Evolutionary conservation across 805 yeast genomes (phyloP).

Genomic region (Cyberlindnera misumaiensis): DNA sequence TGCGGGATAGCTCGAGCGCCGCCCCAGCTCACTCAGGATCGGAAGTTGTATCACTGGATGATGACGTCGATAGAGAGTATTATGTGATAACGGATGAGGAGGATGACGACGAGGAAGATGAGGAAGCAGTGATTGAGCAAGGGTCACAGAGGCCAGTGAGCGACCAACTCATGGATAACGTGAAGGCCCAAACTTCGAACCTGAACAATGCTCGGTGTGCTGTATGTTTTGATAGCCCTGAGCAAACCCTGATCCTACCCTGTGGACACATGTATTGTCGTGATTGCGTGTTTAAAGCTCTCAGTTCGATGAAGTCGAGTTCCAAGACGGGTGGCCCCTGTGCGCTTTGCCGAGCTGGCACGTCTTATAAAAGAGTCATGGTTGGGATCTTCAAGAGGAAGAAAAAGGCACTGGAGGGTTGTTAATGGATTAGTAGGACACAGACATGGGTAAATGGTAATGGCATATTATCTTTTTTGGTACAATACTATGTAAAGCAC

Average conservation of each 20-base stretch:
- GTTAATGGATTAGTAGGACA: neutral
- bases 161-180: conserved; percentile 23
- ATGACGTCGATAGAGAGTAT: conserved; percentile 13
- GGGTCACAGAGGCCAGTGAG: conserved; percentile 27
- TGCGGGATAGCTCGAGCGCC: too few relatives aligned
- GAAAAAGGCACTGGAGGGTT: conserved; percentile 11
- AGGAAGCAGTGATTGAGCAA: conserved; percentile 1
- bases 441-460: neutral
- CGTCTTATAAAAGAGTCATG: conserved; percentile 25
- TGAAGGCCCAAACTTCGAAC: conserved; percentile 9
- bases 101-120: conserved; percentile 13
- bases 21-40: too few relatives aligned
- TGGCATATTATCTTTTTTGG: neutral
- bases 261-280: conserved; percentile 57
- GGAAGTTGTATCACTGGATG: neutral
- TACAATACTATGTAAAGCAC: too few relatives aligned
- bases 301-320: conserved; percentile 29
- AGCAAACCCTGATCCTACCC: conserved; percentile 39
- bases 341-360: conserved; percentile 35
- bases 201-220: conserved; percentile 33
- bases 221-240: conserved; percentile 50
- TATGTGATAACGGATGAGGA: conserved; percentile 17
- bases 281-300: conserved; percentile 43
- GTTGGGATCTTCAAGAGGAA: conserved; percentile 29
- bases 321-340: conserved; percentile 31